Base-by-base conservation (phyloP, 345 rosid genomes). In the Combretum micranthum region DNA sequence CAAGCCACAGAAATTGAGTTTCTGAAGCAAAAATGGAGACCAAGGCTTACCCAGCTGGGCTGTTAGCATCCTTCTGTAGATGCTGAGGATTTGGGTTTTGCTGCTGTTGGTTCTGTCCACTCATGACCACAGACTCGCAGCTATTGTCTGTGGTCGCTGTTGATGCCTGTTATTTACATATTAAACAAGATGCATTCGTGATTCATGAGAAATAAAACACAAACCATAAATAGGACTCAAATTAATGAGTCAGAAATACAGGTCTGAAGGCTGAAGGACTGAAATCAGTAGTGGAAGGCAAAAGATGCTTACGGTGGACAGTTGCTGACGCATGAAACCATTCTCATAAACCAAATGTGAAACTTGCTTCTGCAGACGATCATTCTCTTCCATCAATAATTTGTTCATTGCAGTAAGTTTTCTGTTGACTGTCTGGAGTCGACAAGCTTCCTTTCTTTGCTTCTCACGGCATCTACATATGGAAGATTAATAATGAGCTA, bases 41-140 rank as follows among this genome's bases (percentile, higher is more conserved):
- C 23, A 49, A 54, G 20, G 60, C 79, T 68, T 44, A 88, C 98
- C 98, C 97, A 72, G 98, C 94, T 84, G 97, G 98, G 96, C 72
- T 86, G 83, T 77, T 88, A 73, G 89, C 98, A 86, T 92, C 97
- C 66, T 86, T 77, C 48, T 83, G 88, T n/a, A 81, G 86, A 70
- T 84, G 96, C 87, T 81, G 96, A 72, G 82, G 81, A 56, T 83
- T 79, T 83, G 93, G 94, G 96, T 88, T 86, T 79, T 84, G 97
- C 76, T 91, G 96, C 67, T 87, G 90, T 73, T 85, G 95, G 64
- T 86, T 92, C 86, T 92, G 95, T 84, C 89, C 98, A 44, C 85
- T 88, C 72, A 87, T 78, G 91, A 88, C 95, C 95, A 86, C 97
- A 85, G 97, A 89, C 80, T 89, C 97, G 72, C 98, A 88, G 87